A percentile compares a stretch with the other conserved stretches of the same genome.
Evolutionary conservation across 257 asterid genomes (phyloP).

Genomic region (Rehmannia glutinosa): DNA sequence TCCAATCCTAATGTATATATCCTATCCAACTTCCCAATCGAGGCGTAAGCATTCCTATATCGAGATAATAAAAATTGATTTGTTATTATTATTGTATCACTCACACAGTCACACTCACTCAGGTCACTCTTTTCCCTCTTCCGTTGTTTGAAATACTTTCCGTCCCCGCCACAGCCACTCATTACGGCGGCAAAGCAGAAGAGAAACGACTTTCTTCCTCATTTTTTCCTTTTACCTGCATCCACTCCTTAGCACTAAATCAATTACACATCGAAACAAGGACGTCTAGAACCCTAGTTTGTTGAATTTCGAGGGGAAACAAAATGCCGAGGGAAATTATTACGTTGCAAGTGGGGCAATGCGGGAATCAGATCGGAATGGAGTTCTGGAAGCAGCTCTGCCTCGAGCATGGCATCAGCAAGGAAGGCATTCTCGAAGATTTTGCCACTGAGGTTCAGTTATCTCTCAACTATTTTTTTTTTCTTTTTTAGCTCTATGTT

Average conservation of each 20-base stretch:
- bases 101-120: too few relatives aligned
- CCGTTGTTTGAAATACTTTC: neutral
- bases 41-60: too few relatives aligned
- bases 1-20: too few relatives aligned
- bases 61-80: too few relatives aligned
- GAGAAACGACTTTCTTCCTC: neutral
- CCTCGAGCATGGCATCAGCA: constrained; percentile 97
- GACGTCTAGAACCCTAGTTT: neutral
- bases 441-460: constrained; percentile 69
- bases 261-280: neutral
- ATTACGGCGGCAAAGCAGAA: neutral
- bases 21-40: too few relatives aligned
- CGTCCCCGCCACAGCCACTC: neutral
- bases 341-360: constrained; percentile 96
- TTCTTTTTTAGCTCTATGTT: neutral
- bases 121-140: neutral
- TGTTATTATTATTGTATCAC: too few relatives aligned
- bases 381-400: constrained; percentile 99
- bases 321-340: constrained; percentile 96
- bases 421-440: constrained; percentile 96
- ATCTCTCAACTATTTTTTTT: neutral
- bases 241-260: too few relatives aligned
- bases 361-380: constrained; percentile 99
- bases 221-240: neutral
- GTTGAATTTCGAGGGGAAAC: neutral